These are phyloP conservation scores for Draba incana DNA, from an alignment of 345 rosid species.

Conservation along the genomic window DNA sequence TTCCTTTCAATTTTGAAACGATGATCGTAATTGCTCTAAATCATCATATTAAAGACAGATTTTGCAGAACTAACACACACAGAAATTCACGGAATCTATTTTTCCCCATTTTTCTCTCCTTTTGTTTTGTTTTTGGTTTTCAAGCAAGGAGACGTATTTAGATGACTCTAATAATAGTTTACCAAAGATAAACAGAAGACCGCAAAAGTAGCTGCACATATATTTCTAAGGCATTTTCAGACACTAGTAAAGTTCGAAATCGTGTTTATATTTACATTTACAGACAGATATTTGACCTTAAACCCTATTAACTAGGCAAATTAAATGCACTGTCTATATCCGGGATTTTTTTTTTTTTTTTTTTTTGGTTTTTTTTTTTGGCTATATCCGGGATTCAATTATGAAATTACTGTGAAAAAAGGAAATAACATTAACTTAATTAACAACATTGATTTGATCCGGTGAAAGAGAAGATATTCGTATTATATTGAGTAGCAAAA, in stretches of 20 bases:
- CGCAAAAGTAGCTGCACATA: slow-evolving; percentile 25
- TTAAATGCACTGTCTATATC: neutral
- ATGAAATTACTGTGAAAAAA: neutral
- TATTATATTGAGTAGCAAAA: neutral
- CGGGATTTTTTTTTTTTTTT: too few relatives aligned
- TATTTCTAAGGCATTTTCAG: neutral
- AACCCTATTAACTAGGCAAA: neutral
- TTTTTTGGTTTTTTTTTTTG: too few relatives aligned
- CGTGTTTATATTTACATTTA: slow-evolving; percentile 1
- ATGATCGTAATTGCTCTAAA: slow-evolving; percentile 17
- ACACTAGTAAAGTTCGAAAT: neutral
- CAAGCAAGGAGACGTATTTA: slow-evolving; percentile 1
- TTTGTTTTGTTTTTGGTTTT: neutral
- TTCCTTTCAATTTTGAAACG: slow-evolving; percentile 6
- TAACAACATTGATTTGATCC: neutral
- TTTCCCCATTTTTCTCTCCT: slow-evolving; percentile 9
- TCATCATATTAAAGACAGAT: slow-evolving; percentile 25
- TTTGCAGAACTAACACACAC: slow-evolving; percentile 13
- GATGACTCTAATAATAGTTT: slow-evolving; percentile 31
- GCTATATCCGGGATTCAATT: too few relatives aligned
- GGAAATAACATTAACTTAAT: neutral
- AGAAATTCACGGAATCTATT: slow-evolving; percentile 37
- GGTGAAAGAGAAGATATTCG: neutral
- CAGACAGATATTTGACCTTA: too few relatives aligned
- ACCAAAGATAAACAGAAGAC: neutral